These are phyloP conservation scores for Ottelia alismoides DNA, from an alignment of 106 monocot genomes.

Conservation along the genomic window DNA sequence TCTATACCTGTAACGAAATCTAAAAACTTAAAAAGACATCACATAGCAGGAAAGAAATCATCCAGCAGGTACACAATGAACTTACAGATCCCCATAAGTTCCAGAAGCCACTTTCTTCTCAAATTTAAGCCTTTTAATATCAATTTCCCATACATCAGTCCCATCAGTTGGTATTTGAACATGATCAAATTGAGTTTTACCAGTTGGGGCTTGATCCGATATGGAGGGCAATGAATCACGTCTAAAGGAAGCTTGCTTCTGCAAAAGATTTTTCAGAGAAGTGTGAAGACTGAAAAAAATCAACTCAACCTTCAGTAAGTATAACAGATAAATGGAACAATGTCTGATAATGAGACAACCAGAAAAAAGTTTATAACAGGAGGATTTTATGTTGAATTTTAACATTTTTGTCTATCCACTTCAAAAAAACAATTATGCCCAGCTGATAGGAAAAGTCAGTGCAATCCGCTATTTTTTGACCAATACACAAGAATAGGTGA, in stretches of 20 bases:
- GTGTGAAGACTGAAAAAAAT: not conserved
- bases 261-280: conserved; percentile 1
- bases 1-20: conserved; percentile 36
- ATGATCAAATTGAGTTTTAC: conserved; percentile 18
- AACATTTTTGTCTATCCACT: not conserved
- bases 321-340: not conserved
- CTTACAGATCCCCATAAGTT: conserved; percentile 88
- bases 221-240: conserved; percentile 29
- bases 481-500: too few species aligned
- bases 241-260: conserved; percentile 41
- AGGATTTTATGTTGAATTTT: too few species aligned
- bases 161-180: conserved; percentile 78
- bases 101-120: conserved; percentile 84
- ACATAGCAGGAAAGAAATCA: too few species aligned
- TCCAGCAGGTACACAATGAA: too few species aligned
- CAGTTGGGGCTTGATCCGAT: conserved; percentile 31
- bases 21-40: not conserved
- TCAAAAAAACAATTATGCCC: not conserved
- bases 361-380: too few species aligned
- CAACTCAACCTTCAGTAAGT: not conserved
- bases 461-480: too few species aligned
- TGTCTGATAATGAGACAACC: too few species aligned
- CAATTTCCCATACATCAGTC: conserved; percentile 90
- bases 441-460: too few species aligned
- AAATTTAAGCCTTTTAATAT: conserved; percentile 47